Conservation (phyloP, 805 yeast species). For the Saturnispora serradocipensis region DNA sequence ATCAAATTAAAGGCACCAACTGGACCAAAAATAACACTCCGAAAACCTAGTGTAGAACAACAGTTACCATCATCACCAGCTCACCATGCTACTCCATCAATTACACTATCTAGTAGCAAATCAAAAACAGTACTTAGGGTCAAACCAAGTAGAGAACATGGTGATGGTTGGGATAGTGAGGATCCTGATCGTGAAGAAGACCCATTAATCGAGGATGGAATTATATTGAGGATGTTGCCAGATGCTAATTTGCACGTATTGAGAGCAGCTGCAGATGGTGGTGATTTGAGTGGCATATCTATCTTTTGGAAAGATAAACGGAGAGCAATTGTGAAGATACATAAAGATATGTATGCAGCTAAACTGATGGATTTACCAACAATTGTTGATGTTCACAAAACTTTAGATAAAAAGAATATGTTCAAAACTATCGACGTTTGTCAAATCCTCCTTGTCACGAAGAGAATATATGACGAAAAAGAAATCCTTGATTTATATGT, state of each 20-base stretch:
- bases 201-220: conserved; percentile 82
- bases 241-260: conserved; percentile 66
- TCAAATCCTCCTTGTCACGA: conserved; percentile 75
- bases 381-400: conserved; percentile 74
- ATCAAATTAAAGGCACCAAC: conserved; percentile 12
- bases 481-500: conserved; percentile 38
- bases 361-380: conserved; percentile 86
- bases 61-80: background rate
- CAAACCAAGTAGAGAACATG: conserved; percentile 64
- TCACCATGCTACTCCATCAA: conserved; percentile 11
- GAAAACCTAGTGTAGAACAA: conserved; percentile 49
- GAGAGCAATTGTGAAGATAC: conserved; percentile 69
- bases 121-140: conserved; percentile 37
- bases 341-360: conserved; percentile 67
- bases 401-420: conserved; percentile 81
- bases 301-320: conserved; percentile 78
- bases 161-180: conserved; percentile 95
- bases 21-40: conserved; percentile 39
- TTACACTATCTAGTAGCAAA: conserved; percentile 22
- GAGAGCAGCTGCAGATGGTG: conserved; percentile 62
- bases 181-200: conserved; percentile 95
- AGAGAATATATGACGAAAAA: conserved; percentile 34
- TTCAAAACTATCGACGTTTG: conserved; percentile 79
- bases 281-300: conserved; percentile 62
- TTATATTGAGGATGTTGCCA: conserved; percentile 62